Evolutionary conservation across 805 yeast genomes (phyloP), one percentile per base, ranked within the genome.

Genomic region (Candida dendrica): DNA sequence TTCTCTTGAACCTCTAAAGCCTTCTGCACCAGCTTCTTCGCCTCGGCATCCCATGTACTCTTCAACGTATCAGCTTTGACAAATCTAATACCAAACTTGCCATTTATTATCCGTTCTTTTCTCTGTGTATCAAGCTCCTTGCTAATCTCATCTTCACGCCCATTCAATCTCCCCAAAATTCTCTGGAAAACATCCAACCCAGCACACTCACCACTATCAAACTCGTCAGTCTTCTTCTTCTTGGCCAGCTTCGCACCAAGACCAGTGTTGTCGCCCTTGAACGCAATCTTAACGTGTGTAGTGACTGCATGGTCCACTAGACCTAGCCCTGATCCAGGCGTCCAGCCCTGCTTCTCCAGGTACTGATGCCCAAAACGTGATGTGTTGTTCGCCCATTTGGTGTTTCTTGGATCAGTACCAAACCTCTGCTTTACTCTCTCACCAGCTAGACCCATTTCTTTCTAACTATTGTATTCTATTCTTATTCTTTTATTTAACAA

Each of bases 151-250:
- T 78, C 84, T 55, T 83, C 91, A 51, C 80, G 84, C 37, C 97
- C 97, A 59, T 91, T 91, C 47, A 91, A 71, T 58, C 89, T 75
- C 10, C 97, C 97, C 47, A 91, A 68, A 37, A 91, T 75, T 51
- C 95, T 74, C 66, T 91, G 98, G 59, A 93, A 91, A 3, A 84
- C 95, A 60, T 93, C 98, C 34, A 91, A 70, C 3, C 97, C 96
- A 10, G 89, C 84, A 50, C 91, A 81, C 49, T 87, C 95, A 44
- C 87, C 95, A 48, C 79, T 75, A 51, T 82, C 88, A 52, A 81
- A 79, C 48, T 77, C 86, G 50, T 82, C 93, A 36, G 68, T 74
- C 50, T 76, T 75, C 34, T 68, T 70, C 42, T 72, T 72, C 52
- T 72, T 71, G 11, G 79, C 76, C 35, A 82, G 65, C 49, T 76